Evolutionary conservation across 2,329 filamentous ascomycete genomes (phyloP).

Genomic region (Trichoderma atrobrunneum): DNA sequence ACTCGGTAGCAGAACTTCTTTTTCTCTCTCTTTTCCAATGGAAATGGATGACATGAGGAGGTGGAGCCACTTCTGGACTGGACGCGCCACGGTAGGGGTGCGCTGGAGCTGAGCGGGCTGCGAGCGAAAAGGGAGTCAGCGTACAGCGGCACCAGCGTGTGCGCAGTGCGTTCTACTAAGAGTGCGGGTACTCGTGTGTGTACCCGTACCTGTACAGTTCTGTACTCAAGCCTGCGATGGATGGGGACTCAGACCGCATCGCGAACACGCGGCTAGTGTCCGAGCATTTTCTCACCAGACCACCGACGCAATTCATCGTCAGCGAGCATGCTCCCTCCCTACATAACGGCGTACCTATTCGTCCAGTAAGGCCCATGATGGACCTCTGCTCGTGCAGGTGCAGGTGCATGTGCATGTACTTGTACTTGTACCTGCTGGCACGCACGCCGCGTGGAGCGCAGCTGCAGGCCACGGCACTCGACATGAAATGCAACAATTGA

Average conservation of each 20-base stretch:
- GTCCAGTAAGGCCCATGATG: not conserved
- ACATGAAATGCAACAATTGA: not conserved
- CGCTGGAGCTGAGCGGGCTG: not conserved
- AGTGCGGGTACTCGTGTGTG: not conserved
- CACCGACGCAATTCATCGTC: constrained; percentile 8
- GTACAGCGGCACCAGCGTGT: not conserved
- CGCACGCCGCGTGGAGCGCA: not conserved
- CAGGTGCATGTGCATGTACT: not conserved
- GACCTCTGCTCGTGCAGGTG: not conserved
- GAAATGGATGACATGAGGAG: not conserved
- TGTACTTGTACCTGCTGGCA: not conserved
- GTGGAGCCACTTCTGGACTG: not conserved
- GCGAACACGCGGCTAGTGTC: constrained; percentile 18
- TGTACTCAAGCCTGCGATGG: not conserved
- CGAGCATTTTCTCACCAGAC: not conserved
- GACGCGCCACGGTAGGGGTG: constrained; percentile 7
- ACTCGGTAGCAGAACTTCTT: constrained; percentile 4
- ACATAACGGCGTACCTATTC: not conserved
- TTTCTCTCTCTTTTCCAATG: not conserved
- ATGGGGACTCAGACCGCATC: constrained; percentile 9
- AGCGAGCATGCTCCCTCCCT: constrained; percentile 8
- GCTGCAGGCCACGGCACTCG: not conserved
- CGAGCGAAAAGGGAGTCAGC: not conserved
- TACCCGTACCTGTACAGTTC: not conserved
- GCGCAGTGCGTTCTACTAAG: not conserved